Base-by-base conservation (phyloP, 768 basidiomycete species). In the Hemileccinum rubropunctum region DNA sequence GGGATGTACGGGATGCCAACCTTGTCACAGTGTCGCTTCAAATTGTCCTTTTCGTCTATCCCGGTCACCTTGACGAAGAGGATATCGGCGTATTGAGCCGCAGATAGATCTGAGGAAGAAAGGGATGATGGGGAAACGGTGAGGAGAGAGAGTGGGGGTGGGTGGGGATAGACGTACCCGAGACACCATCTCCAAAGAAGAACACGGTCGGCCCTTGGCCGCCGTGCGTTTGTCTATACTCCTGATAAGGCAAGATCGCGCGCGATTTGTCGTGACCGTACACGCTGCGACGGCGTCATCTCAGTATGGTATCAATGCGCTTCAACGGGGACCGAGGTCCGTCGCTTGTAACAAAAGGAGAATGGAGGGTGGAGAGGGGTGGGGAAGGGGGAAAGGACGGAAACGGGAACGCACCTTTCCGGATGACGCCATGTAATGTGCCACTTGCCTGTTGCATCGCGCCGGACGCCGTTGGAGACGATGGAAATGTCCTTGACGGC, bases 111-210 rank as follows among this genome's bases (percentile, higher is more conserved):
- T 91, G 23, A 18, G 1, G 28, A 8, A 8, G 28, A 13, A 23
- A 33, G 3, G 6, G 10, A 23, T 23, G 11, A 30, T 3, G 14
- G 13, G 17, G 30, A 26, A 26, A 14, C 4, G 17, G 23, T 30
- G 34, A 11, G 26, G 26, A 6, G 45, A 6, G 51, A 32, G 18
- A 23, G 42, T n/a, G 18, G n/a, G 11, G 32, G 18, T 15, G 27
- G 14, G 23, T 14, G n/a, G 17, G 33, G 17, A 42, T 26, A 47
- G 4, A 71, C 79, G 36, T 51, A 90, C 92, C 93, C 48, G 91
- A 94, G 43, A 97, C 97, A 30, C 97, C 97, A 65, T 99, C 97
- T 0, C 97, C 97, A 56, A 97, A 95, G 81, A 97, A 99, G 72
- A 99, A 95, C 10, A 95, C 74, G 2, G 80, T 84, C 3, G 97